Base-by-base conservation (phyloP, 768 basidiomycete species). In the Pleurotus pulmonarius region DNA sequence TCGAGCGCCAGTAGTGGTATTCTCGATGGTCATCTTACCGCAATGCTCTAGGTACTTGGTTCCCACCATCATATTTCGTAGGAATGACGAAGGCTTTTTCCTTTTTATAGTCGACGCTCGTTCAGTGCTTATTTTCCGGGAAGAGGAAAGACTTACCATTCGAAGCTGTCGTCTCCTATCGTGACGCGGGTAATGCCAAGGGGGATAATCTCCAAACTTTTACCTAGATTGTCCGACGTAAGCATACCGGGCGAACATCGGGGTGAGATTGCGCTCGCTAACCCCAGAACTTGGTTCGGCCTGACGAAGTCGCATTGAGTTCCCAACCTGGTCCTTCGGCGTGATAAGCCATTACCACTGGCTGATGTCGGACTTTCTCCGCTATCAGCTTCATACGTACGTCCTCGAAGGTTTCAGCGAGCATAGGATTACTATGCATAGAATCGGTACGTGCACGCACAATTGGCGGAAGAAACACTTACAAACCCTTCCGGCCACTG, bases 221-320 rank as follows among this genome's bases (percentile, higher is more conserved):
- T 93, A n/a, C 92, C 92, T 92, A 62, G 12, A 51, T 46, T 63
- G 56, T 56, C 57, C 55, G 58, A 63, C 54, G 34, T 57, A 58
- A 63, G 58, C 49, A 54, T 38, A 56, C 39, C 51, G 51, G 51
- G 16, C 51, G 37, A 53, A 40, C 58, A 58, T 37, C 45, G 58
- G 57, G 58, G 55, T 18, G 18, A 37, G 20, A 9, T n/a, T 37
- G 12, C 56, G 54, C 60, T 9, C 43, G 77, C 85, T 57, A 68
- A 90, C 92, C 92, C 90, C 92, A 92, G 70, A 94, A 92, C 69
- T 91, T 92, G 56, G 91, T 93, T 70, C 83, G 90, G 22, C 89
- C 92, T 62, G 83, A 78, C n/a, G 88, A 87, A 0, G 88, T 91
- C 34, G 82, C 88, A 56, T 77, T 77, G 26, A 92, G 68, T 65